Conservation (phyloP, 164 flowering plant genomes). For the Sextonia rubra region DNA sequence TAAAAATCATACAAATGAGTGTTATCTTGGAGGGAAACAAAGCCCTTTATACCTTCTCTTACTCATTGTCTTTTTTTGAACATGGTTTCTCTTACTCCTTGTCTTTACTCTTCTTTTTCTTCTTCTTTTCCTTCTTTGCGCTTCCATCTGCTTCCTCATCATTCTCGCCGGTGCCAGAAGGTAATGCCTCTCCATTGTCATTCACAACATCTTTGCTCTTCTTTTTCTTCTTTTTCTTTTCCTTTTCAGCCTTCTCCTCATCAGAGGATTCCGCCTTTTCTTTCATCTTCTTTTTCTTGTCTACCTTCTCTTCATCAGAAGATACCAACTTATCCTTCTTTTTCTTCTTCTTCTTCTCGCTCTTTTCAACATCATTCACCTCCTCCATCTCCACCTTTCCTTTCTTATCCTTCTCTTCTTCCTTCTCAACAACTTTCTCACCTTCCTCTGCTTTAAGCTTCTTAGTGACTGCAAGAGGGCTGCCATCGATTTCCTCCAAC, state of each 20-base stretch:
- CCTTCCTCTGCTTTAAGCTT: constrained; percentile 1
- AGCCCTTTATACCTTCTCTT: not conserved
- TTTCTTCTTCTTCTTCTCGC: constrained; percentile 4
- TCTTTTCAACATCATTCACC: not conserved
- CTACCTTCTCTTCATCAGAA: constrained; percentile 1
- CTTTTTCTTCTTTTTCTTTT: constrained; percentile 3
- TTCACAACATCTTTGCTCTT: constrained; percentile 1
- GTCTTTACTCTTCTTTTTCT: not conserved
- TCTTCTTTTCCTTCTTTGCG: constrained; percentile 3
- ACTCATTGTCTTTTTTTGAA: not conserved
- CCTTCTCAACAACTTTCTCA: not conserved
- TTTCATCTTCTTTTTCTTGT: not conserved
- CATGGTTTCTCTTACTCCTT: too few species aligned
- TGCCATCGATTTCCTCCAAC: not conserved
- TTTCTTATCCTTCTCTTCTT: not conserved
- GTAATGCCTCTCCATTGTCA: not conserved
- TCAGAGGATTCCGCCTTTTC: not conserved
- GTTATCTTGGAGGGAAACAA: not conserved
- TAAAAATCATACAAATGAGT: not conserved
- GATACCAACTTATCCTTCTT: not conserved
- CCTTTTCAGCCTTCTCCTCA: constrained; percentile 5
- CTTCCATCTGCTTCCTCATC: constrained; percentile 5
- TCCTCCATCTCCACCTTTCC: not conserved
- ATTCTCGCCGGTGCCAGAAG: not conserved
- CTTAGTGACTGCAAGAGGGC: not conserved